Evolutionary conservation across 1,284 basidiomycete genomes (phyloP).

Genomic region (Sporisorium exsertum): DNA sequence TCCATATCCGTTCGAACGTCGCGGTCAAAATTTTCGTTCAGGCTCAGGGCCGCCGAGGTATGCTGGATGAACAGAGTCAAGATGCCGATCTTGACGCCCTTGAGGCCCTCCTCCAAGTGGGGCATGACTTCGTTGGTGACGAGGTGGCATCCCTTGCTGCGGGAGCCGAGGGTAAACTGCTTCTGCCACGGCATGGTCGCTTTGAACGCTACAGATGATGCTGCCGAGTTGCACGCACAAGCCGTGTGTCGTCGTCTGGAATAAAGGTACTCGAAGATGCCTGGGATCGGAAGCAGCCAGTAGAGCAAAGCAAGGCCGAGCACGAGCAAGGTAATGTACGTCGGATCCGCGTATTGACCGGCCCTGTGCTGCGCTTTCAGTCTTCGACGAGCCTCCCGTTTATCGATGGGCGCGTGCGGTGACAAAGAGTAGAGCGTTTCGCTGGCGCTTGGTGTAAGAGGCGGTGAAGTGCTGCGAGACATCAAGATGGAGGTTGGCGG

Average conservation of each 20-base stretch:
- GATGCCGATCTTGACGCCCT: conserved; percentile 66
- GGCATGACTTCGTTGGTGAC: conserved; percentile 81
- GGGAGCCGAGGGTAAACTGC: conserved; percentile 76
- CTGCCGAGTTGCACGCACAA: conserved; percentile 2
- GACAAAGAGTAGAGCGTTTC: conserved; percentile 39
- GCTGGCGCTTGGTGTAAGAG: background rate
- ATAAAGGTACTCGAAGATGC: conserved; percentile 40
- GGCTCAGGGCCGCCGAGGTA: conserved; percentile 86
- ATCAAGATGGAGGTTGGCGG: conserved; percentile 25
- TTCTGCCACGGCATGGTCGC: conserved; percentile 88
- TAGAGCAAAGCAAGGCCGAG: conserved; percentile 34
- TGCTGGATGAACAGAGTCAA: conserved; percentile 79
- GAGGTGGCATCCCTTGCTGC: conserved; percentile 78
- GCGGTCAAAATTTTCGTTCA: conserved; percentile 86
- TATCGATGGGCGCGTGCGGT: conserved; percentile 46
- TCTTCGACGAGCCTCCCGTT: conserved; percentile 34
- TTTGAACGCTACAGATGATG: conserved; percentile 2
- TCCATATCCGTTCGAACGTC: conserved; percentile 73
- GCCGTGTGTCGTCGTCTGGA: background rate
- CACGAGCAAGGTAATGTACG: conserved; percentile 32
- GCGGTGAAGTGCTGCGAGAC: conserved; percentile 16
- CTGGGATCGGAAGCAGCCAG: conserved; percentile 49
- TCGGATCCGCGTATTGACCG: conserved; percentile 49
- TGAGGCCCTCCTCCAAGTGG: conserved; percentile 80
- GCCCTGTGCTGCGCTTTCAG: conserved; percentile 41